phyloP scores from a whole-genome alignment of 768 basidiomycete genomes.

The Aureoboletus auriporus region DNA sequence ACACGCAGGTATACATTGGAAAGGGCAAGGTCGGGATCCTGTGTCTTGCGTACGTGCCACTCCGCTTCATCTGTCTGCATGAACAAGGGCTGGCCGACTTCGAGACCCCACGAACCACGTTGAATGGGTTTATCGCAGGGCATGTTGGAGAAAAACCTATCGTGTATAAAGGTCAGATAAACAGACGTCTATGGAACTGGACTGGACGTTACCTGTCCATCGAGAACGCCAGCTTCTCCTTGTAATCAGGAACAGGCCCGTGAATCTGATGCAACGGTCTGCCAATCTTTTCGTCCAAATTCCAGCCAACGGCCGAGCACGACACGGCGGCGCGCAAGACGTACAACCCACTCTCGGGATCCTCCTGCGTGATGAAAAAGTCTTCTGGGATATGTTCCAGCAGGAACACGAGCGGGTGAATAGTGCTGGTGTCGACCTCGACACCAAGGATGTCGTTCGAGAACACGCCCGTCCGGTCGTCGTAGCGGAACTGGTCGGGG shows the following conservation, averaged over 20 bases:
- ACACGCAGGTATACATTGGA: constrained; percentile 45
- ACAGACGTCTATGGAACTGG: no score
- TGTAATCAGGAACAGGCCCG: constrained; percentile 45
- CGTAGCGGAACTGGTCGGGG: constrained; percentile 46
- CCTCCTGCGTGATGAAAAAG: constrained; percentile 41
- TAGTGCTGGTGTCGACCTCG: constrained; percentile 21
- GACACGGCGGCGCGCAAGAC: constrained; percentile 41
- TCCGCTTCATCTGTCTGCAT: constrained; percentile 37
- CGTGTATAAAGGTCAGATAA: not conserved
- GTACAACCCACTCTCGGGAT: constrained; percentile 42
- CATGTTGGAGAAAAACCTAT: constrained; percentile 47
- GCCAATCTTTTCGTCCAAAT: constrained; percentile 44
- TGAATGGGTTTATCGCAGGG: constrained; percentile 47
- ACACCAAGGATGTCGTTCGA: constrained; percentile 40
- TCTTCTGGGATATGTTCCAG: constrained; percentile 53
- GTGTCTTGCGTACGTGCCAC: constrained; percentile 31
- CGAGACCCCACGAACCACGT: constrained; percentile 48
- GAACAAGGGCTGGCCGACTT: constrained; percentile 47
- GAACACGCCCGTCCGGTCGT: constrained; percentile 34
- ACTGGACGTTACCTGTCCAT: constrained; percentile 39
- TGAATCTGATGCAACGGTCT: constrained; percentile 45
- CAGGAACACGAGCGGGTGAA: constrained; percentile 40
- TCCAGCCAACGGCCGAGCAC: constrained; percentile 50
- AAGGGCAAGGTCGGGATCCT: constrained; percentile 33
- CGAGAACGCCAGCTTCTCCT: constrained; percentile 44